Percentiles rank a stretch among this genome's conserved stretches.
These are phyloP conservation scores for Pisolithus microcarpus DNA, from an alignment of 768 basidiomycete species.

Conservation along the genomic window DNA sequence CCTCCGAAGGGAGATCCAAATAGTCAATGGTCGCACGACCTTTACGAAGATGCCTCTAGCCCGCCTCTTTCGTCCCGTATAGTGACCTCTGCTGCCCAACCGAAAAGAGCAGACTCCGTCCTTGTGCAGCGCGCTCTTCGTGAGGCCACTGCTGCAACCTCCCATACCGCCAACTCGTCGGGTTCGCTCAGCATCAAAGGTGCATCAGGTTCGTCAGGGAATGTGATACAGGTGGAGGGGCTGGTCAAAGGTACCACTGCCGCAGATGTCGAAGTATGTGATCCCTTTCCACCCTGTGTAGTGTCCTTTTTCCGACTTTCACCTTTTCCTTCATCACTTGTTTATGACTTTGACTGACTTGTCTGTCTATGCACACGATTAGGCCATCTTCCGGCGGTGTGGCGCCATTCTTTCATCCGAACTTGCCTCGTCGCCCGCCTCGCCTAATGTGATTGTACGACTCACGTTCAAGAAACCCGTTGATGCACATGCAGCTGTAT, in stretches of 20 bases:
- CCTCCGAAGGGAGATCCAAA: constrained; percentile 61
- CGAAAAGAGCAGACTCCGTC: constrained; percentile 48
- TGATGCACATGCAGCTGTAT: constrained; percentile 59
- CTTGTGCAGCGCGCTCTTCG: constrained; percentile 57
- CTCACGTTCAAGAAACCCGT: constrained; percentile 62
- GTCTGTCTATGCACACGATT: not conserved
- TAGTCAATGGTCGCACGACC: constrained; percentile 64
- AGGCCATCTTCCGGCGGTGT: constrained; percentile 77
- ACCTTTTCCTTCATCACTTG: too few relatives aligned
- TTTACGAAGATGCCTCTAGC: constrained; percentile 55
- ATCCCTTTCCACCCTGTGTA: not conserved
- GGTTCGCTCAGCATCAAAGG: constrained; percentile 59
- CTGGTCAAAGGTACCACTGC: constrained; percentile 71
- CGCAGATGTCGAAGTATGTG: constrained; percentile 58
- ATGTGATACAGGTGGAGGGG: constrained; percentile 69
- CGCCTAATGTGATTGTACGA: constrained; percentile 49
- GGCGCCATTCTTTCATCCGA: constrained; percentile 50
- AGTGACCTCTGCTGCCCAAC: constrained; percentile 31
- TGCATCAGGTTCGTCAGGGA: constrained; percentile 45
- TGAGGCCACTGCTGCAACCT: constrained; percentile 42
- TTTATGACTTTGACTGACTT: too few relatives aligned
- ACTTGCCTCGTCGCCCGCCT: constrained; percentile 8
- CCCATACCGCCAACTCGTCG: constrained; percentile 1
- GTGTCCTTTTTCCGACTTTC: too few relatives aligned
- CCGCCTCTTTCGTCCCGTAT: constrained; percentile 51